Base-by-base conservation (phyloP, 140 eudicot genomes). In the Bidens hawaiensis region DNA sequence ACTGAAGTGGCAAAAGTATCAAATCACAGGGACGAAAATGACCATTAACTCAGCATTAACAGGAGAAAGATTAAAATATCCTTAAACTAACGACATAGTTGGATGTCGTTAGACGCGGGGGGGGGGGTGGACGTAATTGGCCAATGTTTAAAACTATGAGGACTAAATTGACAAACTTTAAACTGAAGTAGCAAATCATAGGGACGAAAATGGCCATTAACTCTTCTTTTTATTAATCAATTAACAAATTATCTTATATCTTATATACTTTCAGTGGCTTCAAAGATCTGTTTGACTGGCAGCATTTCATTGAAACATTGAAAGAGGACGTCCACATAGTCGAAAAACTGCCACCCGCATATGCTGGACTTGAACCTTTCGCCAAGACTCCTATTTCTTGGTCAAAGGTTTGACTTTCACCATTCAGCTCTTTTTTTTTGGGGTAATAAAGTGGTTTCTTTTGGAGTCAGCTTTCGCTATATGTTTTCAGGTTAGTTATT, bases 221-320 rank as follows among this genome's bases (percentile, higher is more conserved):
- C n/a, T n/a, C n/a, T n/a, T n/a, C n/a, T n/a, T 27, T 19, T 45
- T 15, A 11, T 18, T 30, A 30, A 30, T 30, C 36, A 30, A 30
- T 0, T n/a, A n/a, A n/a, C n/a, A n/a, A n/a, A n/a, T n/a, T 46
- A 54, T 45, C 2, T 7, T 36, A 13, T n/a, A n/a, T 15, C 14
- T 3, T 36, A 47, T 61, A 26, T 51, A 59, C 64, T 4, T 70
- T 41, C 95, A 94, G 99, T 75, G 99, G 97, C 60, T 94, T 94
- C 70, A 88, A 94, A 78, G 99, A 94, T 82, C 79, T 94, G 59
- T 94, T 94, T 72, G 94, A 94, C 74, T 94, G 99, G 99, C 72
- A 78, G 67, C 84, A 94, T 72, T 94, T 94, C 76, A 94, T 94
- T 56, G 83, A 88, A 67, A 83, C 94, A 38, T 78, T 94, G 43